Evolutionary conservation across 331 rosid genomes (phyloP).

Genomic region (Malus hybrid): DNA sequence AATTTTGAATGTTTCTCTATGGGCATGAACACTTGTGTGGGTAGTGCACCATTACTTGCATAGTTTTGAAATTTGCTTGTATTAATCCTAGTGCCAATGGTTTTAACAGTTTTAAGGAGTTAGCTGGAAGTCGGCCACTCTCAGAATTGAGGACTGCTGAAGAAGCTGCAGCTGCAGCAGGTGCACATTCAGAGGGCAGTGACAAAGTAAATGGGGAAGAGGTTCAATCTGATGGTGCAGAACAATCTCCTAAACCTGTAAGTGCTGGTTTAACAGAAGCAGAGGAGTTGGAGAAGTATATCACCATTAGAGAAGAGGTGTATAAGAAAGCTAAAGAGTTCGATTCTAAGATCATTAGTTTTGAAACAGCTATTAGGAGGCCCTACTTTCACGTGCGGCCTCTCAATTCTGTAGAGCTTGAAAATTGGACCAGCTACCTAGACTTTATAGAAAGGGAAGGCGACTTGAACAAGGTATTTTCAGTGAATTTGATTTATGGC

Average conservation of each 20-base stretch:
- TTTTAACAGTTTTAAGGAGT: constrained; percentile 77
- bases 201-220: constrained; percentile 53
- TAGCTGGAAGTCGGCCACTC: constrained; percentile 79
- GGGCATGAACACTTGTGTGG: neutral
- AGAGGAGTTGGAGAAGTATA: constrained; percentile 98
- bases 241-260: constrained; percentile 61
- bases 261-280: constrained; percentile 94
- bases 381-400: too few relatives aligned
- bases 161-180: constrained; percentile 49
- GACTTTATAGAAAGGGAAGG: too few relatives aligned
- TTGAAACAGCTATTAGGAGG: too few relatives aligned
- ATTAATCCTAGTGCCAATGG: constrained; percentile 17
- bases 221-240: constrained; percentile 46
- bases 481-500: too few relatives aligned
- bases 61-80: neutral
- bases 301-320: constrained; percentile 92
- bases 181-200: constrained; percentile 39
- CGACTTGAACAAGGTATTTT: too few relatives aligned
- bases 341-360: too few relatives aligned
- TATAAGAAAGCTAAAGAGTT: constrained; percentile 97
- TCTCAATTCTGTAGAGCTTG: too few relatives aligned
- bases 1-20: neutral
- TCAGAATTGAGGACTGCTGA: constrained; percentile 70
- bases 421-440: too few relatives aligned
- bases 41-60: neutral